These are phyloP conservation scores for Ophiocordyceps camponoti-rufipedis DNA, from an alignment of 2,329 filamentous ascomycete species.

Conservation along the genomic window DNA sequence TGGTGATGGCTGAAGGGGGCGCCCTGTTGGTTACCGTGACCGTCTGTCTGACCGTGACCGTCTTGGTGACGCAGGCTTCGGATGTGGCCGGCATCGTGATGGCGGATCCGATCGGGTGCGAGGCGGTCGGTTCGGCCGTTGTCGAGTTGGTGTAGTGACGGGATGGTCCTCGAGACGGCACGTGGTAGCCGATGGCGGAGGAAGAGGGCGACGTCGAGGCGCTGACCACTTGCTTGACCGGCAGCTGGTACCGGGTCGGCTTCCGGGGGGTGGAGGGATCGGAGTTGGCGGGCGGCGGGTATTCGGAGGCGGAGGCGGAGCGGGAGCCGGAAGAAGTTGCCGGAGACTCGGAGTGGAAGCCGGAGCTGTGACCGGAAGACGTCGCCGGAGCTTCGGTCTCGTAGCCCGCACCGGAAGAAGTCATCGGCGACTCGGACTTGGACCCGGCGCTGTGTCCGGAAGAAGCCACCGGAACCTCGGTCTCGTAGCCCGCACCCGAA, in stretches of 20 bases:
- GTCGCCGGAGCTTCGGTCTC: background rate
- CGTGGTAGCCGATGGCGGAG: background rate
- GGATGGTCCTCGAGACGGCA: background rate
- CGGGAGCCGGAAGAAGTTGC: too few species aligned
- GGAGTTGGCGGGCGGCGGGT: constrained; percentile 1
- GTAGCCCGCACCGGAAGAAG: too few species aligned
- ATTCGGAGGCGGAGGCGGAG: background rate
- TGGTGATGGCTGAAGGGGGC: constrained; percentile 1
- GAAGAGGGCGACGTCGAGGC: background rate
- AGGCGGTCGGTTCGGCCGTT: background rate
- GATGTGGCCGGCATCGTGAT: background rate
- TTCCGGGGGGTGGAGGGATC: background rate
- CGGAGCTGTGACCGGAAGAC: background rate
- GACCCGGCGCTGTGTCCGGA: background rate
- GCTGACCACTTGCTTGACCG: background rate
- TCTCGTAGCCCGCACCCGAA: too few species aligned
- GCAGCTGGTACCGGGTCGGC: background rate
- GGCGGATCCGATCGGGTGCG: background rate
- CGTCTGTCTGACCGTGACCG: constrained; percentile 24
- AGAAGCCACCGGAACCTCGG: background rate
- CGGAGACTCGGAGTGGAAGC: too few species aligned
- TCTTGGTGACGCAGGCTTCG: constrained; percentile 8
- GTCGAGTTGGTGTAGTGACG: background rate
- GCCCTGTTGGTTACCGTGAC: constrained; percentile 16
- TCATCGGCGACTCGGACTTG: too few species aligned